Evolutionary conservation across 2,329 filamentous ascomycete species (phyloP), one percentile per base, ranked within the genome.

Genomic region (Paecilomyces formosus): DNA sequence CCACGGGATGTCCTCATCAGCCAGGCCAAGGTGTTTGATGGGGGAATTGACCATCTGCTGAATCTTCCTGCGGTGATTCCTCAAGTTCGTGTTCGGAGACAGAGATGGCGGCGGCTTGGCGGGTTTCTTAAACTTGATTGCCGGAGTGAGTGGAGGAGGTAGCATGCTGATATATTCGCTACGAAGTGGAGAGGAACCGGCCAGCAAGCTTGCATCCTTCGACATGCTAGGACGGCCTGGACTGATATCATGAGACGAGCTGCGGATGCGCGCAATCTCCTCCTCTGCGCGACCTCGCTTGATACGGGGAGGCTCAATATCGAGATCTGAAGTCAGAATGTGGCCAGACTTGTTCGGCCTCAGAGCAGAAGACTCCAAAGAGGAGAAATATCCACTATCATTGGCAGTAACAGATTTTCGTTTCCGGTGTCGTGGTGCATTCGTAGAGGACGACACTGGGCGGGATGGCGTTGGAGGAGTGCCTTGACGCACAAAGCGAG

Each of bases 371-470:
- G 94, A 97, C 66, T 97, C 92, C 18, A 97, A 82, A 0, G 92
- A 97, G 1, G 94, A 97, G 71, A 96, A 96, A 74, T 97, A 99
- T 49, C 94, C 94, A 71, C 93, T 97, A 74, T 99, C 94, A 68
- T 89, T 90, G 79, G 95, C 88, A 12, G 88, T 88, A 30, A 84
- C 84, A 67, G 89, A 85, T 72, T 91, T 93, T 64, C 89, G 87
- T 76, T 90, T 90, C 64, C 88, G 86, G 45, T 86, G 84, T 55
- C 85, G 85, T 55, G 80, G 77, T 31, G 77, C 80, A 51, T 82
- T 82, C n/a, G 89, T 89, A 21, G 87, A 87, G 45, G 81, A 77
- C 39, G 81, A 78, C 53, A 85, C 81, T 58, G 83, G 82, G 45
- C 82, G 82, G 55, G 83, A 81, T 24, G 88, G 87, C 31, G 92